phyloP scores from a whole-genome alignment of 108 stramenopile genomes.

The Fistulifera pelliculosa region DNA sequence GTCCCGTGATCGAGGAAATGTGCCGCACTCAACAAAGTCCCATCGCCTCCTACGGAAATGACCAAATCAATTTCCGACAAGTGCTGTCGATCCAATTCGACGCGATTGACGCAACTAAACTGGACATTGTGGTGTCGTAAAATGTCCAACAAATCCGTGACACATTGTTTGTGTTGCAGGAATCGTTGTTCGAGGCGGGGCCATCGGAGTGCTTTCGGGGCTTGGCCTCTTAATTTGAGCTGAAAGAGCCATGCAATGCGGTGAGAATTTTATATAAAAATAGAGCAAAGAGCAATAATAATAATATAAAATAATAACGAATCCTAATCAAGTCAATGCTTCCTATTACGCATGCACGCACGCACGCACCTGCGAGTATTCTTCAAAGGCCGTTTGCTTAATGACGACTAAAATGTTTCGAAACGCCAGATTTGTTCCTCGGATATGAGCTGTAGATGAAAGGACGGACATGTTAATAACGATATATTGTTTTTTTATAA shows the following conservation, averaged over 20 bases:
- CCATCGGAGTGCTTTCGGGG: slow-evolving; percentile 95
- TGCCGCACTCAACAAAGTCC: slow-evolving; percentile 82
- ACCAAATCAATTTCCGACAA: slow-evolving; percentile 86
- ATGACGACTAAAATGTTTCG: slow-evolving; percentile 87
- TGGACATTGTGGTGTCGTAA: slow-evolving; percentile 61
- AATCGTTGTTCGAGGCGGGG: slow-evolving; percentile 81
- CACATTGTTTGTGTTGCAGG: slow-evolving; percentile 85
- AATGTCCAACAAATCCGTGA: slow-evolving; percentile 55
- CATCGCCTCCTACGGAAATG: slow-evolving; percentile 94
- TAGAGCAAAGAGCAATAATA: too few relatives aligned
- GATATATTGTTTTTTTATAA: too few relatives aligned
- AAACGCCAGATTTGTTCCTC: slow-evolving; percentile 18
- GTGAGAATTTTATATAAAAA: background rate
- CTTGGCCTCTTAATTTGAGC: slow-evolving; percentile 90
- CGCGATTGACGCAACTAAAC: slow-evolving; percentile 84
- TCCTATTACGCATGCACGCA: background rate
- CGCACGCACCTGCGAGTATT: slow-evolving; percentile 32
- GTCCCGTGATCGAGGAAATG: slow-evolving; percentile 87
- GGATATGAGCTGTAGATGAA: slow-evolving; percentile 5
- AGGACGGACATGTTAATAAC: too few relatives aligned
- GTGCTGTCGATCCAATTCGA: slow-evolving; percentile 92
- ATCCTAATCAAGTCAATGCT: too few relatives aligned
- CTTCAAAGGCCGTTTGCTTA: slow-evolving; percentile 94
- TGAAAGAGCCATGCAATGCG: slow-evolving; percentile 23
- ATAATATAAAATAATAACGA: too few relatives aligned